These are phyloP conservation scores for Elongisporangium prolatum DNA, from an alignment of 352 stramenopile genomes.

Conservation along the genomic window DNA sequence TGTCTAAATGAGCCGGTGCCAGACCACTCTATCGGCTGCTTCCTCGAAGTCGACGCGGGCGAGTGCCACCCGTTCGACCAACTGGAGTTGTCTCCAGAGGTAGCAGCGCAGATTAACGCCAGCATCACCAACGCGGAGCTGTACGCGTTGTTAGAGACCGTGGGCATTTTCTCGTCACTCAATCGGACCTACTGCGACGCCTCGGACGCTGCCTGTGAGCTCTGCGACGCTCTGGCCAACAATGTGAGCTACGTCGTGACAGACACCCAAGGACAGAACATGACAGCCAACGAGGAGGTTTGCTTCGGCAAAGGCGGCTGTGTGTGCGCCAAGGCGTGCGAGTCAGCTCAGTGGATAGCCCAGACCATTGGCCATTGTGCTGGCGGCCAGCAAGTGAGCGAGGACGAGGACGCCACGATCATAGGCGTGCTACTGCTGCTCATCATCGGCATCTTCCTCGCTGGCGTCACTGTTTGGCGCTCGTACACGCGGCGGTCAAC, in stretches of 20 bases:
- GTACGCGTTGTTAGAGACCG: background rate
- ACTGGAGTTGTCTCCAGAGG: background rate
- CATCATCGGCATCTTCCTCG: background rate
- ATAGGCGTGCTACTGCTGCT: background rate
- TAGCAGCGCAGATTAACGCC: background rate
- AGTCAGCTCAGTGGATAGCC: background rate
- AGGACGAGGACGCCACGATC: background rate
- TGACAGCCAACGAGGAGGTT: background rate
- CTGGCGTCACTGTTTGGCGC: background rate
- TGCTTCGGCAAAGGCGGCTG: background rate
- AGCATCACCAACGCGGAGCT: background rate
- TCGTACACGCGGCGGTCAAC: background rate
- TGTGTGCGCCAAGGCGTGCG: background rate
- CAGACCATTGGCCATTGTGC: background rate
- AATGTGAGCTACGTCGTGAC: background rate
- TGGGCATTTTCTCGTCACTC: background rate
- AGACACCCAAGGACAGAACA: background rate
- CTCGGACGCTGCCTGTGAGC: background rate
- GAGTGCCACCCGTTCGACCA: background rate
- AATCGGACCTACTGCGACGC: background rate
- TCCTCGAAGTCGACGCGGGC: background rate
- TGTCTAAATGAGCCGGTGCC: background rate
- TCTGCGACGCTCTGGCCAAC: background rate
- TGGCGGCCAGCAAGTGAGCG: background rate
- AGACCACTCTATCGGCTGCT: background rate